A percentile compares a stretch with the other conserved stretches of the same genome.
Conservation (phyloP, 139 green algal species). For the Desmodesmus armatus region DNA sequence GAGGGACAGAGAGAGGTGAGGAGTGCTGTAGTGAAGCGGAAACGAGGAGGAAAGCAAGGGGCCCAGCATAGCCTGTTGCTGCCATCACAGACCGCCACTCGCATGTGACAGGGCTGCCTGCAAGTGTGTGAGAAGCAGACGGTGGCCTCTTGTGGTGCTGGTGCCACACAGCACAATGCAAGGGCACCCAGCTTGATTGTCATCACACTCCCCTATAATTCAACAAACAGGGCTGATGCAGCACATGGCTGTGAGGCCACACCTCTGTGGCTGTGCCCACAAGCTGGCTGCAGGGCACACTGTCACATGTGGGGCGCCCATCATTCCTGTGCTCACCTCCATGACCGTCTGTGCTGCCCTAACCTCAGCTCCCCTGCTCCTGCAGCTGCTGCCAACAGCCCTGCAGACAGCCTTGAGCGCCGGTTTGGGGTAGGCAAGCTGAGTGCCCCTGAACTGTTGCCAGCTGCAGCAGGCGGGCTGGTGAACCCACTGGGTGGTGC, state of each 20-base stretch:
- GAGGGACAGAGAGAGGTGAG: too few relatives aligned
- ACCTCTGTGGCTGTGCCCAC: too few relatives aligned
- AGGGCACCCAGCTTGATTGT: not conserved
- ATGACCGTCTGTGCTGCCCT: conserved; percentile 45
- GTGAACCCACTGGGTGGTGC: too few relatives aligned
- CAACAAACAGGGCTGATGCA: too few relatives aligned
- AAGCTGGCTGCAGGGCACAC: not conserved
- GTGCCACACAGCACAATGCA: not conserved
- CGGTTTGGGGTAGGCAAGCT: conserved; percentile 6
- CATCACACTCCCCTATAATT: too few relatives aligned
- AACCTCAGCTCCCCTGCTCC: too few relatives aligned
- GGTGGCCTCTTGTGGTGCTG: not conserved
- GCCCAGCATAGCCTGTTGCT: not conserved
- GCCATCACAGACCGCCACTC: not conserved
- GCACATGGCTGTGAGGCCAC: too few relatives aligned
- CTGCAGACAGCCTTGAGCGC: not conserved
- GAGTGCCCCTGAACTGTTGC: not conserved
- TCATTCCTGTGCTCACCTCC: conserved; percentile 31
- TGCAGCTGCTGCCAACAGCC: conserved; percentile 7
- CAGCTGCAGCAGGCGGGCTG: too few relatives aligned
- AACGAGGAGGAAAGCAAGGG: not conserved
- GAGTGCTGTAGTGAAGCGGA: not conserved
- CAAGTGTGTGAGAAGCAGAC: not conserved
- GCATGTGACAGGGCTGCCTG: not conserved
- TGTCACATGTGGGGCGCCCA: not conserved